Conservation (phyloP, 2,329 filamentous ascomycete species). For the Penicillium sp. region DNA sequence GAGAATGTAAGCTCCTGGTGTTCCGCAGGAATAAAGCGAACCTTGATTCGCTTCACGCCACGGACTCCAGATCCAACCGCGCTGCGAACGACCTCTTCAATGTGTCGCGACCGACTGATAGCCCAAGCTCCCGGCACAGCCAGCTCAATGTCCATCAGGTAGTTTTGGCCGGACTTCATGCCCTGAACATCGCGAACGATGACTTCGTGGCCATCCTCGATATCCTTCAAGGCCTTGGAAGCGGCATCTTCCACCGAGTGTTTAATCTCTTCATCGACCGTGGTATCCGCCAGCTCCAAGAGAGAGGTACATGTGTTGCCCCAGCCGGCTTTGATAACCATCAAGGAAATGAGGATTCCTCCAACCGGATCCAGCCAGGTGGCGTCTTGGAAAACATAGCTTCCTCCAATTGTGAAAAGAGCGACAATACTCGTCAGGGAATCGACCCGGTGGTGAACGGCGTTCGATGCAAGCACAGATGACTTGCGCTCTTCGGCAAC, state of each 20-base stretch:
- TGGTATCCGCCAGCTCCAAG: slow-evolving; percentile 85
- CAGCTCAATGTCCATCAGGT: slow-evolving; percentile 85
- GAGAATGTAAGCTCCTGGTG: slow-evolving; percentile 58
- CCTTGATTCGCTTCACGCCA: slow-evolving; percentile 77
- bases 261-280: slow-evolving; percentile 82
- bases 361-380: slow-evolving; percentile 94
- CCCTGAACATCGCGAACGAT: slow-evolving; percentile 79
- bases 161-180: slow-evolving; percentile 95
- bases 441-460: slow-evolving; percentile 93
- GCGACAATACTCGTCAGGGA: slow-evolving; percentile 94
- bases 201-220: slow-evolving; percentile 58
- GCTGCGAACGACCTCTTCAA: slow-evolving; percentile 73
- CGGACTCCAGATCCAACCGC: slow-evolving; percentile 73
- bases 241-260: slow-evolving; percentile 67
- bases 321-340: slow-evolving; percentile 89
- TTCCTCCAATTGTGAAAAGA: slow-evolving; percentile 81
- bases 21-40: slow-evolving; percentile 77
- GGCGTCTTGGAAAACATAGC: slow-evolving; percentile 80
- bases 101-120: slow-evolving; percentile 63
- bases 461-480: slow-evolving; percentile 92
- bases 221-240: slow-evolving; percentile 56
- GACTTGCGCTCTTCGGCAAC: slow-evolving; percentile 91
- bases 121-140: slow-evolving; percentile 76
- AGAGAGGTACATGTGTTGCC: slow-evolving; percentile 80
- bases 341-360: slow-evolving; percentile 83